Base-by-base conservation (phyloP, 202 grass and related monocot genomes). In the Panicum hallii region DNA sequence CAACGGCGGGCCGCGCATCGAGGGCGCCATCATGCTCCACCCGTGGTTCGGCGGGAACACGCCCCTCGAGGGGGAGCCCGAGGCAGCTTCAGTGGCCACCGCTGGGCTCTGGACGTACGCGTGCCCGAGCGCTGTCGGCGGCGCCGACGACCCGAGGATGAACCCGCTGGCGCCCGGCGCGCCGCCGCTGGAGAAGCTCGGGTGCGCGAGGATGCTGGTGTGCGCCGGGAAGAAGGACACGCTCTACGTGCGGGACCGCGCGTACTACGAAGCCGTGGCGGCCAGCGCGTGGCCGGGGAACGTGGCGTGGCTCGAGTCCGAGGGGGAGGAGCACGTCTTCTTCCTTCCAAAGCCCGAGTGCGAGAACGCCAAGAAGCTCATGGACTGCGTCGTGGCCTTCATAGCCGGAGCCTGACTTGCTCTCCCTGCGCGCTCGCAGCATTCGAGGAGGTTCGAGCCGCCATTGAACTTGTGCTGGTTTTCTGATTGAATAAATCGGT, bases 321-420 rank as follows among this genome's bases (percentile, higher is more conserved):
- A 89, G 62, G 90, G 75, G 3, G 90, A 92, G 87, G 87, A 74
- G 0, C 90, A 92, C 12, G 84, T 32, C 63, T 92, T 92, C 82
- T 89, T 89, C 85, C 82, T 89, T 32, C 0, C 9, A 1, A 90
- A 84, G 74, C 89, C 80, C 5, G 71, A 66, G 16, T 91, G 89
- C 75, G 92, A 91, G 42, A 84, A 84, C 28, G 65, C 83, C 42
- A 91, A 89, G 82, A 14, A 78, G 71, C 89, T 94, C 82, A 69
- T 89, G 89, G 70, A 94, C 34, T 20, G 69, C 55, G 58, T 94
- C 63, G 83, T 79, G 44, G 76, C 86, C 50, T 94, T 94, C 81
- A 86, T 94, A 2, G 61, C 79, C 14, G 55, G 60, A 22, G 84
- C 15, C n/a, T 80, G 68, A 86, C 28, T 85, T 54, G 23, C 48